These are phyloP conservation scores for Daldinia vernicosa DNA, from an alignment of 495 filamentous ascomycete species.

Conservation along the genomic window DNA sequence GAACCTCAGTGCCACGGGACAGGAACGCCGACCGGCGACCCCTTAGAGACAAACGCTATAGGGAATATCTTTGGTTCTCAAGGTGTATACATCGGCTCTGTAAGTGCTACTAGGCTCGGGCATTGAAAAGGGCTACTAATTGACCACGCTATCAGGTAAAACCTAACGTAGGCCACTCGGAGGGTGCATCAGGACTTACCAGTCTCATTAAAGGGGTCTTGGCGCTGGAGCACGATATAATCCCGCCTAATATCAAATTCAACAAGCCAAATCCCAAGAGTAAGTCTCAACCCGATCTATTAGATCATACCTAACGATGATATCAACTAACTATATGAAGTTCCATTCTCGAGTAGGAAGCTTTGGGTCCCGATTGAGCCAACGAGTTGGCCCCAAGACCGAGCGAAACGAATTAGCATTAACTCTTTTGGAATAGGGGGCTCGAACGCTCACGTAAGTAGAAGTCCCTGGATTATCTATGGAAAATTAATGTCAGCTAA, in stretches of 20 bases:
- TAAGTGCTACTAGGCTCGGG: slow-evolving; percentile 39
- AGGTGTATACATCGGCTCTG: slow-evolving; percentile 56
- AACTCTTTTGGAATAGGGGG: slow-evolving; percentile 60
- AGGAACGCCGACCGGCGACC: slow-evolving; percentile 50
- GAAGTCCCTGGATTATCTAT: background rate
- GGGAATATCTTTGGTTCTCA: slow-evolving; percentile 44
- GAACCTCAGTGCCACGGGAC: slow-evolving; percentile 50
- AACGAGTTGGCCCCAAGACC: slow-evolving; percentile 44
- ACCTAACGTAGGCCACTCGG: slow-evolving; percentile 58
- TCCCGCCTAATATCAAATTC: slow-evolving; percentile 55
- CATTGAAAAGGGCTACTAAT: background rate
- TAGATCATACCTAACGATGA: background rate
- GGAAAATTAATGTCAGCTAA: background rate
- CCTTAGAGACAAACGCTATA: slow-evolving; percentile 50
- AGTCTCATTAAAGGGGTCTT: slow-evolving; percentile 58
- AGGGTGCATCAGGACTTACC: slow-evolving; percentile 60
- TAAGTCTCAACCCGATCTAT: background rate
- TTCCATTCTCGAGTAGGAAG: slow-evolving; percentile 42
- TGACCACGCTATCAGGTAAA: background rate
- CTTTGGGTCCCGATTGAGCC: slow-evolving; percentile 42
- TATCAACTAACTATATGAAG: slow-evolving; percentile 6
- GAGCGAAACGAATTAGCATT: slow-evolving; percentile 17
- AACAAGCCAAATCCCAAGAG: slow-evolving; percentile 53
- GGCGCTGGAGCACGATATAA: slow-evolving; percentile 54
- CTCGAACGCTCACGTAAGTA: slow-evolving; percentile 56